Evolutionary conservation across 768 basidiomycete species (phyloP).

Genomic region (Cystofilobasidium capitatum): DNA sequence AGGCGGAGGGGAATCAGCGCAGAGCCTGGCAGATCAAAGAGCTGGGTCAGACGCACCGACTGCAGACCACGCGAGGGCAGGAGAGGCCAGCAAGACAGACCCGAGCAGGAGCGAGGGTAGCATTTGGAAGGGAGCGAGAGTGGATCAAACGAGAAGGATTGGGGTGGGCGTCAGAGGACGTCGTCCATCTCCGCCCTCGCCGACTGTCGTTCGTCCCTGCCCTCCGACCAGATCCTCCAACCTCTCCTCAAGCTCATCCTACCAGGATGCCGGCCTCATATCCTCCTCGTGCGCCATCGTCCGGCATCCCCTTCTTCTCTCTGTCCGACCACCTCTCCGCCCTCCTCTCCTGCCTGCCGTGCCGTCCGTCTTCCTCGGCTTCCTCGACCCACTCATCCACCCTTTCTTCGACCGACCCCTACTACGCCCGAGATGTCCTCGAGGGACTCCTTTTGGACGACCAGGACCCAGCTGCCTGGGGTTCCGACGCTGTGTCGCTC

Average conservation of each 20-base stretch:
- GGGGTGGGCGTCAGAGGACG: too few species aligned
- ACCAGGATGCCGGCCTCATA: too few species aligned
- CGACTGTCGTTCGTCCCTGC: too few species aligned
- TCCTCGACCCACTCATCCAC: not conserved
- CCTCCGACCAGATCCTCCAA: slow-evolving; percentile 6
- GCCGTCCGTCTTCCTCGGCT: not conserved
- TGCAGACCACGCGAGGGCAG: slow-evolving; percentile 9
- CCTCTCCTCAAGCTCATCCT: too few species aligned
- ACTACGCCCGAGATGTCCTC: not conserved
- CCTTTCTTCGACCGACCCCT: not conserved
- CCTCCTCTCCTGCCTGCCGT: too few species aligned
- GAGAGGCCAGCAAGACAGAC: not conserved
- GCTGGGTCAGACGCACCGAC: not conserved
- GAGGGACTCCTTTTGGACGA: not conserved
- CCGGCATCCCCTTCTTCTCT: not conserved
- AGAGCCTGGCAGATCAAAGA: not conserved
- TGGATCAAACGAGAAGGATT: not conserved
- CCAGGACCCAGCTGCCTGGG: slow-evolving; percentile 13
- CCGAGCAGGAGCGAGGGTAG: not conserved
- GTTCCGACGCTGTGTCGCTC: slow-evolving; percentile 8
- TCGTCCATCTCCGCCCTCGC: too few species aligned
- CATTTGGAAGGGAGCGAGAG: not conserved
- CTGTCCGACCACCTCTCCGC: too few species aligned
- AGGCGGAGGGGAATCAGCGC: not conserved
- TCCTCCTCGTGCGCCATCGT: not conserved